Evolutionary conservation across 495 filamentous ascomycete genomes (phyloP).

Genomic region (Chlorociboria aeruginascens): DNA sequence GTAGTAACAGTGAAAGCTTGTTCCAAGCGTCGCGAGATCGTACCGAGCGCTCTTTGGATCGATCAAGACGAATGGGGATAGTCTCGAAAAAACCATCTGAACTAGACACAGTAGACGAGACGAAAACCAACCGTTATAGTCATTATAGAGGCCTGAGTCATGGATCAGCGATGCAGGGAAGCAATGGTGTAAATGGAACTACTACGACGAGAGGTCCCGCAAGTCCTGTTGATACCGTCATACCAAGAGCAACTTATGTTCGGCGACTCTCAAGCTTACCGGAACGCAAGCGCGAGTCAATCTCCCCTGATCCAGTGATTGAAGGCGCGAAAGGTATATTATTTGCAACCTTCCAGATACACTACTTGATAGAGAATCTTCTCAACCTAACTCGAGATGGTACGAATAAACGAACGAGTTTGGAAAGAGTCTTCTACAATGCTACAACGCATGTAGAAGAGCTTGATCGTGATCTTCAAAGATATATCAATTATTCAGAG

Average conservation of each 20-base stretch:
- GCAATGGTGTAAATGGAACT: conserved; percentile 25
- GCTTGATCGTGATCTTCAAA: conserved; percentile 60
- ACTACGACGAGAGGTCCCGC: conserved; percentile 39
- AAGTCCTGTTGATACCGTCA: conserved; percentile 42
- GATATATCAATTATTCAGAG: conserved; percentile 42
- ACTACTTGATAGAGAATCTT: conserved; percentile 61
- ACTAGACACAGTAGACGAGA: conserved; percentile 65
- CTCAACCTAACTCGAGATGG: conserved; percentile 59
- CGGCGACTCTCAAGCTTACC: conserved; percentile 74
- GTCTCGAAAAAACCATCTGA: conserved; percentile 65
- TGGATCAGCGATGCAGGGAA: conserved; percentile 57
- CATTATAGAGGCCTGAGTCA: conserved; percentile 75
- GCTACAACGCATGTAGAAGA: conserved; percentile 63
- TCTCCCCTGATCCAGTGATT: conserved; percentile 49
- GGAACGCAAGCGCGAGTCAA: conserved; percentile 57
- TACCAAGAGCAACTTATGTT: conserved; percentile 47
- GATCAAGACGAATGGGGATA: conserved; percentile 70
- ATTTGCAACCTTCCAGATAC: conserved; percentile 72
- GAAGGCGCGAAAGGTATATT: conserved; percentile 79
- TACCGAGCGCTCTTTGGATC: conserved; percentile 26
- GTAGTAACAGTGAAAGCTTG: conserved; percentile 83
- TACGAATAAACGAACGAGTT: conserved; percentile 52
- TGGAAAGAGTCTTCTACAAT: conserved; percentile 70
- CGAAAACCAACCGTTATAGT: conserved; percentile 57
- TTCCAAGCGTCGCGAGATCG: conserved; percentile 29